Evolutionary conservation across 768 basidiomycete species (phyloP).

Genomic region (Myochromella boudieri): DNA sequence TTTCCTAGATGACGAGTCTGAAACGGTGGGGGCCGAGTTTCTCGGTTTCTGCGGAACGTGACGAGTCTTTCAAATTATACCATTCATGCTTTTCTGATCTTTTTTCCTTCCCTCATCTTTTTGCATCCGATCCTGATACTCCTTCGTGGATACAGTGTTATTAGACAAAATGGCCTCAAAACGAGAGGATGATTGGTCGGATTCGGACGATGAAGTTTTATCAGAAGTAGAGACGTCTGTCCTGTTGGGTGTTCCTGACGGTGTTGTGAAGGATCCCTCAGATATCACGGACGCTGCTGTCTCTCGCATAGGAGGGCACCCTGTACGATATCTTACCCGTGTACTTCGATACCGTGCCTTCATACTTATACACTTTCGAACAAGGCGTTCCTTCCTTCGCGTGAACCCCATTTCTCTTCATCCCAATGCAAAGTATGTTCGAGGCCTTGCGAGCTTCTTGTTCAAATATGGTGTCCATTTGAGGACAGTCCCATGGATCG

Average conservation of each 20-base stretch:
- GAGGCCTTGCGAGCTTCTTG: constrained; percentile 74
- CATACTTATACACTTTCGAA: constrained; percentile 39
- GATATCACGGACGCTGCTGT: constrained; percentile 78
- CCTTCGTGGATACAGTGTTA: constrained; percentile 13
- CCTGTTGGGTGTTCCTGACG: constrained; percentile 80
- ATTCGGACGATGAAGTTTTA: constrained; percentile 67
- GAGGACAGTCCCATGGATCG: constrained; percentile 84
- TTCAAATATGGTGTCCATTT: constrained; percentile 90
- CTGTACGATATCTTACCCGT: constrained; percentile 70
- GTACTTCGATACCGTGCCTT: constrained; percentile 49
- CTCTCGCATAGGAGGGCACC: constrained; percentile 87
- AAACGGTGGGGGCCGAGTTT: constrained; percentile 57
- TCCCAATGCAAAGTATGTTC: constrained; percentile 74
- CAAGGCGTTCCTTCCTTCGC: constrained; percentile 73
- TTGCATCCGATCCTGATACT: constrained; percentile 19
- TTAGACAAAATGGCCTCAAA: constrained; percentile 36
- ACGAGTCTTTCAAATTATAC: constrained; percentile 69
- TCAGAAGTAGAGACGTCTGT: constrained; percentile 69
- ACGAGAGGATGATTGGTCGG: constrained; percentile 70
- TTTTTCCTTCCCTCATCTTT: constrained; percentile 21
- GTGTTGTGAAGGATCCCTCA: constrained; percentile 50
- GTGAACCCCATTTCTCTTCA: constrained; percentile 59
- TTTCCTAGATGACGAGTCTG: constrained; percentile 78
- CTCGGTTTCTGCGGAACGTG: constrained; percentile 52
- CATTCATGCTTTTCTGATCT: constrained; percentile 94